Evolutionary conservation across 345 rosid genomes (phyloP).

Genomic region (Gossypioides kirkii): DNA sequence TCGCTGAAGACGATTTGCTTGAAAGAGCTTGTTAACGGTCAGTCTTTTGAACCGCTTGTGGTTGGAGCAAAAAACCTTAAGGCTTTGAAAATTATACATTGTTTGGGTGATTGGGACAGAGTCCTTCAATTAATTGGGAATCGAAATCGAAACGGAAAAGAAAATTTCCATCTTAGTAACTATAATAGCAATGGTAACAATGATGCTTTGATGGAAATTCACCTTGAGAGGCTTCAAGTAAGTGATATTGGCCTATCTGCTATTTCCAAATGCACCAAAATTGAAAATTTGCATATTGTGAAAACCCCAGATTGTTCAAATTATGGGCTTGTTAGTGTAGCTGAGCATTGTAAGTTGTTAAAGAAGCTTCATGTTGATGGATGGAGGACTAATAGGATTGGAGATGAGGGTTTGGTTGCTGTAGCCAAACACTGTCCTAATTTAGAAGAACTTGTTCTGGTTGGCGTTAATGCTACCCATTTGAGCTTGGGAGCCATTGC

Average conservation of each 20-base stretch:
- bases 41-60: constrained; percentile 56
- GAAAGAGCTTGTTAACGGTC: constrained; percentile 73
- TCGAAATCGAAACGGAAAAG: constrained; percentile 10
- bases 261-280: constrained; percentile 47
- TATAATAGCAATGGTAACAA: neutral
- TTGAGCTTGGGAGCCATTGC: constrained; percentile 48
- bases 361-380: constrained; percentile 92
- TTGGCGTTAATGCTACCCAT: constrained; percentile 67
- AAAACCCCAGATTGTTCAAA: constrained; percentile 75
- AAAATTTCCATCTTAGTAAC: neutral
- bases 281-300: constrained; percentile 66
- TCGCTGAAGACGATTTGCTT: constrained; percentile 59
- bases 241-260: constrained; percentile 58
- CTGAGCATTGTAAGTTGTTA: constrained; percentile 56
- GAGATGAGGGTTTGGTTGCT: constrained; percentile 75
- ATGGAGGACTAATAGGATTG: constrained; percentile 77
- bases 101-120: constrained; percentile 80
- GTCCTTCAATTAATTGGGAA: constrained; percentile 45
- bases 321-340: constrained; percentile 54
- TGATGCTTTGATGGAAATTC: constrained; percentile 46
- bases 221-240: constrained; percentile 75
- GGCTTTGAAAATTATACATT: constrained; percentile 63
- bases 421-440: constrained; percentile 57
- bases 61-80: constrained; percentile 44
- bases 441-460: constrained; percentile 74